A percentile compares a stretch with the other conserved stretches of the same genome.
phyloP scores from a whole-genome alignment of 371 early-diverging fungal species.

The Syncephalastrum monosporum region DNA sequence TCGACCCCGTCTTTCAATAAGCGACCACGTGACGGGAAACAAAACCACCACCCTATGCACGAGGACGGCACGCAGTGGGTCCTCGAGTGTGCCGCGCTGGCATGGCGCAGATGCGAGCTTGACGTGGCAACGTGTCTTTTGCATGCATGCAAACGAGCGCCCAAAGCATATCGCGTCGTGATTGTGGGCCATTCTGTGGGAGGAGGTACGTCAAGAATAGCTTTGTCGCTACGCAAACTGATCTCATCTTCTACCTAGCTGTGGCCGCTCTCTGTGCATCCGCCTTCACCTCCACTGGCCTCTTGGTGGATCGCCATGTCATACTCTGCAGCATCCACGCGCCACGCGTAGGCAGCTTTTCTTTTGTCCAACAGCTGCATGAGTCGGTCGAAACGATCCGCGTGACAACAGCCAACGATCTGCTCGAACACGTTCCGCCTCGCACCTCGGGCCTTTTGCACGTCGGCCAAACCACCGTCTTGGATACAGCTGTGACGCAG shows the following conservation, averaged over 20 bases:
- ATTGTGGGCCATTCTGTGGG: constrained; percentile 37
- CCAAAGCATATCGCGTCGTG: constrained; percentile 33
- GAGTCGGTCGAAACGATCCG: constrained; percentile 32
- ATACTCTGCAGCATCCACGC: constrained; percentile 29
- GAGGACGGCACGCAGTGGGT: constrained; percentile 28
- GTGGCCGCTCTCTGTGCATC: constrained; percentile 41
- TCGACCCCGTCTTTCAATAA: constrained; percentile 4
- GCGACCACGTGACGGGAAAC: neutral
- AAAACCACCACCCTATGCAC: constrained; percentile 1
- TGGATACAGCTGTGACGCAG: constrained; percentile 5
- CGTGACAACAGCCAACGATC: constrained; percentile 23
- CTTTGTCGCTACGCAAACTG: neutral
- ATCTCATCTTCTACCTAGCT: constrained; percentile 19
- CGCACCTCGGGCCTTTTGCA: constrained; percentile 36
- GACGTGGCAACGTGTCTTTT: constrained; percentile 39
- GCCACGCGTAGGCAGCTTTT: constrained; percentile 32
- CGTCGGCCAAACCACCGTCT: constrained; percentile 24
- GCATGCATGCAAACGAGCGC: constrained; percentile 30
- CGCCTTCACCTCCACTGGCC: constrained; percentile 30
- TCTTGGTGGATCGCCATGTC: constrained; percentile 27
- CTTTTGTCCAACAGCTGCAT: constrained; percentile 23
- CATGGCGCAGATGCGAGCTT: constrained; percentile 40
- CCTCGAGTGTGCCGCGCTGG: constrained; percentile 32
- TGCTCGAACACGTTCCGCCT: constrained; percentile 37
- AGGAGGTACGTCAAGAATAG: constrained; percentile 24